Evolutionary conservation across 768 basidiomycete species (phyloP), one percentile per base, ranked within the genome.

Genomic region (Rhizopogon salebrosus): DNA sequence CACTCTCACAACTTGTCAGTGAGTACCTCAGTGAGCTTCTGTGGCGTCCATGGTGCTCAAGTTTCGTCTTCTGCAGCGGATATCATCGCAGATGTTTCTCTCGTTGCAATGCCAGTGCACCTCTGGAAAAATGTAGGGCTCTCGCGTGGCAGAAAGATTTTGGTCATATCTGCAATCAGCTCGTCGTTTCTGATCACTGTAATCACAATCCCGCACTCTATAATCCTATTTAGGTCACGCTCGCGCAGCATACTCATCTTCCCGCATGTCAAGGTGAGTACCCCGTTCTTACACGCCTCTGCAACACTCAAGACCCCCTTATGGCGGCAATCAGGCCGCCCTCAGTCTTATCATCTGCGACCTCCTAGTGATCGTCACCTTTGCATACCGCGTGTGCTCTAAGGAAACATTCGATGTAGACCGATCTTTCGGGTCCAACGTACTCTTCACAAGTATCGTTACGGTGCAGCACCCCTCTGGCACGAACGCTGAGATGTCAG

Each of bases 331-430:
- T 46, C 23, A 49, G 48, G 48, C 20, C 29, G 48, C 48, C 13
- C 16, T 34, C n/a, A 31, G 27, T 34, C 48, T 49, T 9, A 0
- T 49, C 14, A 34, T 49, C n/a, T 49, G 48, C 20, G 36, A 49
- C 23, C 31, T 49, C 34, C 29, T 49, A 9, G 48, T 49, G 13
- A 29, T 49, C 26, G 48, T 49, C 8, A 49, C 48, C n/a, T 49
- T 49, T 18, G n/a, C 23, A n/a, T 49, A 49, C 35, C 48, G 48
- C 2, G 20, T 18, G 16, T 36, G 16, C n/a, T 34, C 16, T 14
- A 49, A 34, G 29, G 48, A 31, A n/a, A 34, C 16, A 9, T 23
- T 45, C 8, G 42, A 45, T 24, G 13, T 45, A 3, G 42, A 45
- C 13, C 4, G 14, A 6, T 45, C 42, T 13, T 26, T 45, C 24